Evolutionary conservation across 2,329 filamentous ascomycete genomes (phyloP), one percentile per base, ranked within the genome.

Genomic region (Xylaria sp.): DNA sequence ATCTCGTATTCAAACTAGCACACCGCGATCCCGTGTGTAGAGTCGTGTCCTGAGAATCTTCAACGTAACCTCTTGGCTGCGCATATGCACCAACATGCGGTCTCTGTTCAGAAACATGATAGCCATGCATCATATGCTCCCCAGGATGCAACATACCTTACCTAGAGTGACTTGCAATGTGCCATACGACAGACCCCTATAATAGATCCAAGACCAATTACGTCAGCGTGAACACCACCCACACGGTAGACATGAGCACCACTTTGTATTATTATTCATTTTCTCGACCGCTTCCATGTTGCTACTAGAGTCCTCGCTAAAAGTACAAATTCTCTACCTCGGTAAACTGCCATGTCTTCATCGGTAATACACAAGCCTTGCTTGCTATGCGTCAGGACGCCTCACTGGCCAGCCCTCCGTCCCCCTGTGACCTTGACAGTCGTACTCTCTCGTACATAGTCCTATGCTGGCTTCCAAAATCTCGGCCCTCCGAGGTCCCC

Each of bases 291-390:
- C 68, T 59, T 70, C 66, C 73, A 65, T 75, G 23, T 56, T 56
- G 71, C 72, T 75, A 73, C 69, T 76, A 71, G 74, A 73, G 69
- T 73, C 71, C 72, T 72, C 71, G 71, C 71, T 77, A 77, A 74
- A 74, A 76, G 72, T 77, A 77, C 75, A 77, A 72, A 63, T 72
- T 72, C 40, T 71, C 40, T 71, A 67, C 65, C 57, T 69, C 65
- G 64, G 63, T 69, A 65, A 65, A 54, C 62, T 66, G 51, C 40
- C 31, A 42, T 54, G 46, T 61, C 46, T 44, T 38, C 44, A 36
- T 58, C 23, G 38, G 15, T 59, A 56, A 59, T 42, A 61, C 56
- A 59, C 56, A 59, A 61, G 49, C 62, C 13, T 38, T 49, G 60
- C 51, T 57, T 63, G 61, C 65, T 59, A 72, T 70, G 71, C 71